Conservation (phyloP, 1,284 basidiomycete genomes). For the Trichosporon inkin region DNA sequence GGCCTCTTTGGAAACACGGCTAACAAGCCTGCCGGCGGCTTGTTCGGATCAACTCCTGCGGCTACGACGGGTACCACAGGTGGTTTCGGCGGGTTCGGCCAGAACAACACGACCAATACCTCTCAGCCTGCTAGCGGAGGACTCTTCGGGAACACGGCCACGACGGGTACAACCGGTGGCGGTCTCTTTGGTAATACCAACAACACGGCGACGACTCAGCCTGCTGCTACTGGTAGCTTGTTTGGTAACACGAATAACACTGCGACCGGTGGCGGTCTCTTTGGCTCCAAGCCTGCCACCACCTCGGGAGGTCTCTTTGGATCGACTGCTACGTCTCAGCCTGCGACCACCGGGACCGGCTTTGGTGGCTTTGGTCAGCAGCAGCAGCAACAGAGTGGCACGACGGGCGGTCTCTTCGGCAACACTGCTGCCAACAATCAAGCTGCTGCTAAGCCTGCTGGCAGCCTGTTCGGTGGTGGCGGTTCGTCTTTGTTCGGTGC, state of each 20-base stretch:
- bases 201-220: constrained; percentile 17
- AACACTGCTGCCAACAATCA: constrained; percentile 5
- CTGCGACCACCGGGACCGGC: constrained; percentile 29
- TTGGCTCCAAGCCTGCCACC: constrained; percentile 43
- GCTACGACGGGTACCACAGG: constrained; percentile 29
- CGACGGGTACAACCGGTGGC: constrained; percentile 32
- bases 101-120: constrained; percentile 20
- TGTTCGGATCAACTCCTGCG: constrained; percentile 31
- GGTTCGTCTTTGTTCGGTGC: constrained; percentile 53
- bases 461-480: constrained; percentile 27
- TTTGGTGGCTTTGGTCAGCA: constrained; percentile 36
- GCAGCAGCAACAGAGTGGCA: constrained; percentile 14
- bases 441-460: constrained; percentile 14
- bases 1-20: constrained; percentile 44
- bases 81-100: constrained; percentile 29
- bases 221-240: constrained; percentile 43
- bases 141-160: constrained; percentile 47
- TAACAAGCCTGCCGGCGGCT: constrained; percentile 35
- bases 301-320: constrained; percentile 56
- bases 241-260: constrained; percentile 51
- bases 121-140: constrained; percentile 33
- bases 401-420: constrained; percentile 29
- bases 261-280: constrained; percentile 47
- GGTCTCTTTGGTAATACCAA: constrained; percentile 55
- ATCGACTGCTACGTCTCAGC: constrained; percentile 30